Base-by-base conservation (phyloP, 805 yeast genomes). In the Wilhelminamyces savonicus region DNA sequence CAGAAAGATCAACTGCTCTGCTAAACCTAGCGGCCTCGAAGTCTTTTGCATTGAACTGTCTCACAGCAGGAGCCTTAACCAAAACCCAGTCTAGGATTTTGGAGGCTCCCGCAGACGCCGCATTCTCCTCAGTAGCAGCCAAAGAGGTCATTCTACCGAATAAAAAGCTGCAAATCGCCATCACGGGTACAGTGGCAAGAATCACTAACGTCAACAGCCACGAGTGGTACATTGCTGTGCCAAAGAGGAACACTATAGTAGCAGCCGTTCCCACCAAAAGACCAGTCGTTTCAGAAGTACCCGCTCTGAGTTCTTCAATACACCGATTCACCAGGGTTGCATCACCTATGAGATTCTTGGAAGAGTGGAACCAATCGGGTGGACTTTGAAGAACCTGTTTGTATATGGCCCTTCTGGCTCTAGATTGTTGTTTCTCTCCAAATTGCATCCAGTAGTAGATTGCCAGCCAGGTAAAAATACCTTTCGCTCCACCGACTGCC, bases 201-300 rank as follows among this genome's bases (percentile, higher is more conserved):
- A 82, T 74, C 2, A 92, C 71, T 16, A 92, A 55, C 0, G 97
- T 83, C 8, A 92, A 64, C 3, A 83, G 69, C 97, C 97, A 90
- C 3, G 94, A 83, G 36, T 76, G 78, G 36, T 71, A 69, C 49
- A 92, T 71, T 2, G 95, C 77, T 0, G 82, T 74, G 1, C 74
- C 66, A 2, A 80, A 48, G 8, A 81, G 54, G 0, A 81, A 74
- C 4, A 73, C 30, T 0, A 76, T 57, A 0, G 86, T 67, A 0
- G 76, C 71, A 2, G 65, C 23, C 7, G 76, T 67, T 39, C 78
- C 78, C 9, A 74, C 46, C 2, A 78, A 45, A 13, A 78, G 42
- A 0, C 82, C 86, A 12, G 77, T 47, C 3, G 78, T 72, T 46
- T 82, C 88, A 3, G 90, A 74, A 4, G 74, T 62, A 1, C 87